Conservation (phyloP, 2,329 filamentous ascomycete species). For the Beauveria australis region DNA sequence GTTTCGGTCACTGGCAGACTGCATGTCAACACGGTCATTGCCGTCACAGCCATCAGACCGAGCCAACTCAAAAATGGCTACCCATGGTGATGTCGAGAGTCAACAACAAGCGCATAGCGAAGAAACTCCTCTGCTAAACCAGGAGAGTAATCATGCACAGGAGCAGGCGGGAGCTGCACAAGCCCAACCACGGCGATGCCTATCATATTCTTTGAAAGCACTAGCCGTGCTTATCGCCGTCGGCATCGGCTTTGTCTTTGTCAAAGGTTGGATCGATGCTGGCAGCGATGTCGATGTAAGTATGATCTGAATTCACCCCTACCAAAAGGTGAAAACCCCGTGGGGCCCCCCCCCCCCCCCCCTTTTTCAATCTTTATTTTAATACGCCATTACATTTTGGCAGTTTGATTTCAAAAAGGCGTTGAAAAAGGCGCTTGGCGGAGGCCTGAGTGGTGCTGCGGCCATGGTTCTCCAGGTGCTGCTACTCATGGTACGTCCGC, state of each 20-base stretch:
- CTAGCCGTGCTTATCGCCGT: neutral
- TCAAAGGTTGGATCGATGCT: conserved; percentile 39
- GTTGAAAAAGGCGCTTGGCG: conserved; percentile 35
- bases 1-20: neutral
- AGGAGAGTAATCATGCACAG: neutral
- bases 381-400: neutral
- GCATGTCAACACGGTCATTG: neutral
- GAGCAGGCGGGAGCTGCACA: neutral
- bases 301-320: neutral
- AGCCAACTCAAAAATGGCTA: neutral
- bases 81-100: neutral
- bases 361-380: neutral
- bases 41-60: neutral
- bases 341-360: no score
- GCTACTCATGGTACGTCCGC: conserved; percentile 34
- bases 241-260: conserved; percentile 22
- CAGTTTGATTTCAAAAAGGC: conserved; percentile 38
- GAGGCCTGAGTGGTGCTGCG: conserved; percentile 38
- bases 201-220: neutral
- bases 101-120: neutral
- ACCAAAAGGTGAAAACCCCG: no score
- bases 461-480: conserved; percentile 41
- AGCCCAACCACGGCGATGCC: neutral
- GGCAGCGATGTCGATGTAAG: conserved; percentile 31
- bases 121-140: neutral